Conservation (phyloP, 106 monocot genomes). For the Allium sativum region DNA sequence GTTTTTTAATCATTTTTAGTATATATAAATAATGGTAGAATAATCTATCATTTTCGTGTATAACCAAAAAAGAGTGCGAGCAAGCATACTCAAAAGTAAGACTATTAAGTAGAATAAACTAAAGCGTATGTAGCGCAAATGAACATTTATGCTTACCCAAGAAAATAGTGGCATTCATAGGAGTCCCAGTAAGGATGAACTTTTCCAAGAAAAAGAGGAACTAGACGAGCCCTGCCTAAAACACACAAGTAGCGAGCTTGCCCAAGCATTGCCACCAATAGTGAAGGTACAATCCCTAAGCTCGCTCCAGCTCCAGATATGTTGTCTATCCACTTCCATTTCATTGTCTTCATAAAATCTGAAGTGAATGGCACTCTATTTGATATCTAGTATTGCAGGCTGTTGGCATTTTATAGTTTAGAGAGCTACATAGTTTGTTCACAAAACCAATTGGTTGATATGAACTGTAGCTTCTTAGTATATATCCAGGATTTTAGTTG, state of each 20-base stretch:
- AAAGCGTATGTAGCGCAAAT: neutral
- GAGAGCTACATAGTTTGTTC: no score
- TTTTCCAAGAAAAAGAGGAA: constrained; percentile 52
- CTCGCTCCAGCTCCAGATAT: constrained; percentile 51
- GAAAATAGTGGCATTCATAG: constrained; percentile 62
- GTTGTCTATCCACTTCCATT: constrained; percentile 59
- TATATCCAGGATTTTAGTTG: no score
- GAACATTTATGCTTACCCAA: constrained; percentile 26
- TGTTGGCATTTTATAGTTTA: no score
- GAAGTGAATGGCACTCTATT: constrained; percentile 39
- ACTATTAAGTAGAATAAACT: no score
- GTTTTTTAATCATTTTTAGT: no score
- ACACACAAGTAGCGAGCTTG: constrained; percentile 68
- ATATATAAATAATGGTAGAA: no score
- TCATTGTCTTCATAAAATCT: constrained; percentile 31
- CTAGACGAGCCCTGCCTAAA: constrained; percentile 46
- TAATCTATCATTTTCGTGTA: no score
- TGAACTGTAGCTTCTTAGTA: no score
- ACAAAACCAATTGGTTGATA: no score
- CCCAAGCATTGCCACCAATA: constrained; percentile 67
- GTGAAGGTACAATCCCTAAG: constrained; percentile 64
- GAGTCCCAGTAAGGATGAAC: constrained; percentile 71
- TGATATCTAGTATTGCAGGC: constrained; percentile 24
- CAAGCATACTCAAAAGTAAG: no score
- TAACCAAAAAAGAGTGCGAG: no score